Base-by-base conservation (phyloP, 2,329 filamentous ascomycete genomes). In the Lachnellula suecica region DNA sequence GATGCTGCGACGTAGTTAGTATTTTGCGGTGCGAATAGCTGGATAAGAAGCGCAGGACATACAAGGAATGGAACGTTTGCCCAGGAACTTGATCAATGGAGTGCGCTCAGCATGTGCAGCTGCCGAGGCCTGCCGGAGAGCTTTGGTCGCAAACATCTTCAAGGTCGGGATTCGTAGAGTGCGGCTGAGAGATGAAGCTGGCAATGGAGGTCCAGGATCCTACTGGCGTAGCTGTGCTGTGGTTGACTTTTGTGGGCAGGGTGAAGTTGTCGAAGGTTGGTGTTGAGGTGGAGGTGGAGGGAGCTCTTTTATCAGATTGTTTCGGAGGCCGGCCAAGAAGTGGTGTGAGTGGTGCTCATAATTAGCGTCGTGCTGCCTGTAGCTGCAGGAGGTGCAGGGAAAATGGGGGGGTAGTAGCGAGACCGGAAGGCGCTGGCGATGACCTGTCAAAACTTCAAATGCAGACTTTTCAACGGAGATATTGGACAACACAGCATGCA, bases 1-100 rank as follows among this genome's bases (percentile, higher is more conserved):
- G 68, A 66, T 60, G 77, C 81, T 83, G 69, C 25, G 38, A 6
- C 20, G 23, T 40, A 43, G 52, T 65, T 58, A 64, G 38, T 24
- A 20, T 41, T 24, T 24, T 15, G 23, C 20, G 24, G 8, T 2
- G 4, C 34, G 43, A 17, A 50, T 7, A 37, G 2, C n/a, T 38
- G 25, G n/a, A 52, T 40, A 42, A 27, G n/a, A 11, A 38, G 15
- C 22, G 23, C 24, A 31, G 48, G 35, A 53, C 70, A 52, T 69
- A 72, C 71, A 44, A 47, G 71, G 71, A 49, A 68, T 64, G 31
- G 68, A 60, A 20, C 72, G 65, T 59, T 71, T 72, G 53, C 71
- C 71, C 46, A 73, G 41, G 61, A 74, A 74, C 56, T 69, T 71
- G 54, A 74, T 74, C 65, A 73, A 57, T 27, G 71, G 71, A 44